Base-by-base conservation (phyloP, 129 eudicot genomes). In the Chrysanthemum lavandulifolium region DNA sequence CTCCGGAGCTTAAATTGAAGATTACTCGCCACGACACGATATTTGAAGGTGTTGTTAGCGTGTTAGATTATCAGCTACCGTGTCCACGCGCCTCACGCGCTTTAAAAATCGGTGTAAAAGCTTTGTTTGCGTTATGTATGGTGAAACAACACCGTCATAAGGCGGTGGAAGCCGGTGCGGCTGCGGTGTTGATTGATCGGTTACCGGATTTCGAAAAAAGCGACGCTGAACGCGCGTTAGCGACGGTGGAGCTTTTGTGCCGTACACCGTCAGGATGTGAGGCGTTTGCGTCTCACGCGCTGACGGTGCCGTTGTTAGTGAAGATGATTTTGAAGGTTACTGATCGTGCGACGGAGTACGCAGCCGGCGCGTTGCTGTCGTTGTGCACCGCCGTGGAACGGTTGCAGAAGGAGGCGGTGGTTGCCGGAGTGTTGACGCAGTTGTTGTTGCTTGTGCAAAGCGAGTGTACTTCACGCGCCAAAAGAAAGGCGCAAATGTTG, bases 301-400 rank as follows among this genome's bases (percentile, higher is more conserved):
- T 94, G 31, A 88, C 96, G 10, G 93, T 88, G 8, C 96, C 97
- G 40, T 76, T 90, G 10, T 74, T 94, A 13, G 97, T 90, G 16
- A 94, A 86, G 48, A 78, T 80, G 19, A 88, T 94, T 0, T 56
- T 94, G 75, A 90, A 88, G 72, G 77, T 94, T 0, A 87, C 98
- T 19, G 98, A 94, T 1, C 84, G 97, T 4, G 97, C 98, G 66
- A 94, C 98, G 69, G 98, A 94, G 84, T 88, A 94, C 66, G 98
- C 98, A 1, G 96, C 98, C 21, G 98, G 98, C 27, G 96, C 97
- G 7, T 71, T 94, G 65, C 73, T 94, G 10, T 86, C 96, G 64
- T 82, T 94, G 0, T 90, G 97, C 57, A 84, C 97, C 33, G 66
- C 86, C 66, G 79, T 81, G 67, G 98, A 94, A 79, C 75, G 78